Percentiles rank a stretch among this genome's conserved stretches.
Evolutionary conservation across 2,329 filamentous ascomycete genomes (phyloP).

Genomic region (Paradendryphiella salina): DNA sequence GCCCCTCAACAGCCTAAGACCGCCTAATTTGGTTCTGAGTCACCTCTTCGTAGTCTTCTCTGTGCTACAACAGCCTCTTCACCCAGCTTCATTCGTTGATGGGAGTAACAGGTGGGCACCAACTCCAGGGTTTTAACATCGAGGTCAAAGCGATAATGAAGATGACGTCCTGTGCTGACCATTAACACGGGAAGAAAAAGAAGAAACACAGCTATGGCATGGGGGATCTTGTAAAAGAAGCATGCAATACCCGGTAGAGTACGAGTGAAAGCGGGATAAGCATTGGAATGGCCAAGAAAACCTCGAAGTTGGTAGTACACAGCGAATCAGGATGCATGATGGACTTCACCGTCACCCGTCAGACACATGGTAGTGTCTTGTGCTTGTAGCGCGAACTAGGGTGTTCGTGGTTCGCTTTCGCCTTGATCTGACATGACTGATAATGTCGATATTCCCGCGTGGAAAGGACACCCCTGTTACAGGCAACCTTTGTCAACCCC

Average conservation of each 20-base stretch:
- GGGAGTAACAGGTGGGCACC: constrained; percentile 23
- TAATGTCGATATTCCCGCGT: constrained; percentile 25
- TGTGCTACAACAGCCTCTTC: constrained; percentile 3
- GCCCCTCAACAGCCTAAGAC: constrained; percentile 12
- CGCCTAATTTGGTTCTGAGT: constrained; percentile 20
- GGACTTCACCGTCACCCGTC: constrained; percentile 19
- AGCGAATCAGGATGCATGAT: constrained; percentile 10
- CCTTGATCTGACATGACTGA: constrained; percentile 15
- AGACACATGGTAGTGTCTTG: constrained; percentile 22
- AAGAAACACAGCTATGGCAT: constrained; percentile 16
- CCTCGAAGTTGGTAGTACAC: constrained; percentile 10
- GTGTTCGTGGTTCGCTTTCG: constrained; percentile 23
- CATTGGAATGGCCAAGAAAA: constrained; percentile 11
- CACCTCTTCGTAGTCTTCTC: constrained; percentile 8
- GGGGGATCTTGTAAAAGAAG: constrained; percentile 22
- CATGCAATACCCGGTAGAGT: constrained; percentile 24
- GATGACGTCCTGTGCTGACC: constrained; percentile 33
- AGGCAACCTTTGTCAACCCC: constrained; percentile 11
- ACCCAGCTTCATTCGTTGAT: constrained; percentile 34
- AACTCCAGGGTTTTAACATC: constrained; percentile 26
- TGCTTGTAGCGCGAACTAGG: constrained; percentile 16
- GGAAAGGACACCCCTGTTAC: constrained; percentile 33
- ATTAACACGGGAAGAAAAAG: constrained; percentile 7
- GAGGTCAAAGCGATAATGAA: constrained; percentile 19
- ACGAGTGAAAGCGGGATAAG: constrained; percentile 1